Evolutionary conservation across 202 grass and related monocot genomes (phyloP), one percentile per base, ranked within the genome.

Genomic region (Bolboschoenoplectus hybrid): DNA sequence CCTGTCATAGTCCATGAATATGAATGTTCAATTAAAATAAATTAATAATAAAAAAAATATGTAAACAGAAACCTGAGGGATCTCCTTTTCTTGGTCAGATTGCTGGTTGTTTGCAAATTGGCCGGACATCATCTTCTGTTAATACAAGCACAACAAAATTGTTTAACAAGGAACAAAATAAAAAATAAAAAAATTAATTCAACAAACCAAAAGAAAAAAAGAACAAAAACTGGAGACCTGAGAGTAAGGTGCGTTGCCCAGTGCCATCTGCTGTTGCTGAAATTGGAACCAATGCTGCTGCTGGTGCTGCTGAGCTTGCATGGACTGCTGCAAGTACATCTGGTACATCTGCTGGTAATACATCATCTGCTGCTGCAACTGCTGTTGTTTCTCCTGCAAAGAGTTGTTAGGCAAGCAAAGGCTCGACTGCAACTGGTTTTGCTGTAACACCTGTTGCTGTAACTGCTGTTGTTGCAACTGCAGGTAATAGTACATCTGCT

Each of bases 291-390:
- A 78, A 41, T 83, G 81, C 6, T 83, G 81, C 60, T 82, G 81
- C 60, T 80, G 76, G 4, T 82, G 80, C 60, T 82, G 56, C 47
- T 60, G 77, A 49, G 67, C 40, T 63, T 64, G 78, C 17, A 34
- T 35, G 11, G 58, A 82, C 81, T 83, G 81, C 10, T 83, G 81
- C 46, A 69, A 20, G 13, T 83, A 83, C 81, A 83, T 67, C 63
- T 83, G 81, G 35, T 69, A 41, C 63, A 68, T 68, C 34, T 83
- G 62, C 62, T 83, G 81, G 62, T 83, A 83, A 52, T 68, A 83
- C 58, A 52, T 67, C 81, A 83, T 41, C 12, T 83, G 81, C 19
- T 67, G 62, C 63, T 82, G 81, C 81, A 61, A 46, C 58, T 82
- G 81, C 81, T 83, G 63, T 69, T 83, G 81, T 46, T 82, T 62